Evolutionary conservation across 2,329 filamentous ascomycete species (phyloP), one percentile per base, ranked within the genome.

Genomic region (Ampelomyces quisqualis): DNA sequence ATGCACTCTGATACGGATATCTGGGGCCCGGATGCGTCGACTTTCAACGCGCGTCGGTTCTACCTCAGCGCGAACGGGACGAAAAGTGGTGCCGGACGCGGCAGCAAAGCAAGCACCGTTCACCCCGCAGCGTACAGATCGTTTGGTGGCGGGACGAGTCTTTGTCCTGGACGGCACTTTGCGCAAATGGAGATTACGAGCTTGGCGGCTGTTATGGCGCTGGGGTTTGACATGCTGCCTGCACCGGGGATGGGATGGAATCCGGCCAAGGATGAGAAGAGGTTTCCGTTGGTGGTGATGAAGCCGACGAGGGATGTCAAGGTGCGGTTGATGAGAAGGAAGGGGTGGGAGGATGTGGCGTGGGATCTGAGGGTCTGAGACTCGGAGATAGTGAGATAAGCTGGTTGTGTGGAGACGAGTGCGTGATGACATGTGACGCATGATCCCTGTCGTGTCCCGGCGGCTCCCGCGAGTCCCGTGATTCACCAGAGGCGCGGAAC

Each of bases 31-130:
- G 69, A 75, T 24, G 70, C 62, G 1, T 47, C 49, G 2, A 34
- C 44, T 1, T 77, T 77, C 54, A 70, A 74, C 23, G 64, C 73
- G 0, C 27, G 49, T 5, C 70, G 73, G 7, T 77, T 77, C 51
- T 44, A 72, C 0, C 40, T 54, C 36, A 45, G 34, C 17, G 11
- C 21, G 3, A 46, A 33, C 11, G 60, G 58, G 23, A 49, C 45
- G 4, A 60, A 55, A 33, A 43, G 53, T 2, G 32, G 34, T 7
- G 30, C 30, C 2, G 47, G 55, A 18, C 49, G 50, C 1, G 42
- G 32, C 7, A 43, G 52, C 8, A 57, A 53, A 14, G 33, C 37
- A 8, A 55, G 54, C 14, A 44, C 49, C 10, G 40, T 55, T 1
- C 60, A 64, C 26, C 54, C 61, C 1, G 60, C 54, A 0, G 60